Base-by-base conservation (phyloP, 1,284 basidiomycete genomes). In the Sporisorium reilianum region DNA sequence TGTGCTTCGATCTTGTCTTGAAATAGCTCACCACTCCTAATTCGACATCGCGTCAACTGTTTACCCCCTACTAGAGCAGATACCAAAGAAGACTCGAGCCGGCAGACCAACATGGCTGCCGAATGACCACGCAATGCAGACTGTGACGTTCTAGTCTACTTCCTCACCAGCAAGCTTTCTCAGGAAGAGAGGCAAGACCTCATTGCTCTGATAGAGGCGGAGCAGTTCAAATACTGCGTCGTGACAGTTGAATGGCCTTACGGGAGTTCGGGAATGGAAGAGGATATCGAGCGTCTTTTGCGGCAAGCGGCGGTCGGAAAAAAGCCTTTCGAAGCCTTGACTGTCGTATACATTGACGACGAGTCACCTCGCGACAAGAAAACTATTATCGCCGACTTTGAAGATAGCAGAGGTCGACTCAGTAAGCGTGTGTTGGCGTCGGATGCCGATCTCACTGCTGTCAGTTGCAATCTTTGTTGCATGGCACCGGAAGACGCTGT, bases 381-480 rank as follows among this genome's bases (percentile, higher is more conserved):
- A 22, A 41, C 34, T 20, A 44, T 55, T 18, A 44, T 55, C 8
- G 22, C 53, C 53, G 41, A 55, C 41, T 55, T 23, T 23, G 53
- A 55, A 55, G 53, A 55, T 26, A 41, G 53, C 26, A 34, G 5
- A 42, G 14, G 44, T 44, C 53, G 53, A 55, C 8, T 16, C 28
- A 10, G n/a, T 3, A 55, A 9, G 53, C 53, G 53, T 32, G 3
- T 55, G 53, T 44, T 55, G 53, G 53, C 40, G 12, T 22, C 28
- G 28, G 44, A 55, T 55, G 41, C 53, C 45, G 53, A 7, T 18
- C 14, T 9, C 40, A 55, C 22, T 34, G 53, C 53, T 34, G 20
- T 55, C n/a, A 18, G n/a, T 14, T 55, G 53, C 53, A 55, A 55
- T 55, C 53, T 55, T 34, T 55, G 53, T n/a, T 55, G 53, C n/a